These are phyloP conservation scores for Olyra latifolia DNA, from an alignment of 176 grass and related monocot genomes.

Conservation along the genomic window DNA sequence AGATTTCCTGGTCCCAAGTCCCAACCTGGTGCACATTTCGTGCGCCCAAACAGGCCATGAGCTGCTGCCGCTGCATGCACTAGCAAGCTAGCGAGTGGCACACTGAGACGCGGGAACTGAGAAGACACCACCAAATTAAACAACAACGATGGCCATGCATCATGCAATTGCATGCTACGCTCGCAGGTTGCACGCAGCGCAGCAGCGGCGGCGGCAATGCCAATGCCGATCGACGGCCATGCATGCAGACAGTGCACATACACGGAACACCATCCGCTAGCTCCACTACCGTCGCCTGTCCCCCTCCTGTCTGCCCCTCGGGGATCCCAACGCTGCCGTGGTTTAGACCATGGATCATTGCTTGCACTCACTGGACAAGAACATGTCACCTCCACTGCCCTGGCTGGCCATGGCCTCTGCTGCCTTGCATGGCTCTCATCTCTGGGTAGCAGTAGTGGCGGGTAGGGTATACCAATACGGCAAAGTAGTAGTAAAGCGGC, in stretches of 20 bases:
- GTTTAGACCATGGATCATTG: constrained; percentile 46
- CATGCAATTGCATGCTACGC: neutral
- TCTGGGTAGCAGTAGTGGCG: constrained; percentile 19
- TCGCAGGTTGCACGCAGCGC: constrained; percentile 1
- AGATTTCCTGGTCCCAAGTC: constrained; percentile 26
- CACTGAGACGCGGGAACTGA: neutral
- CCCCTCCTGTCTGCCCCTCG: constrained; percentile 52
- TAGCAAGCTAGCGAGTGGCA: constrained; percentile 23
- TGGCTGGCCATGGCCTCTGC: constrained; percentile 22
- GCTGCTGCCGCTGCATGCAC: neutral
- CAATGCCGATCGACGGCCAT: constrained; percentile 28
- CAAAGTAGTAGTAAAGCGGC: constrained; percentile 10
- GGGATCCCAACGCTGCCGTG: constrained; percentile 42
- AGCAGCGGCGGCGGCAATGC: constrained; percentile 20
- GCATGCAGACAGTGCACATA: neutral
- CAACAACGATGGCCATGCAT: constrained; percentile 21
- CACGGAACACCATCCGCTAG: neutral
- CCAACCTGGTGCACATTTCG: constrained; percentile 22
- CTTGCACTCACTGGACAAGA: constrained; percentile 52
- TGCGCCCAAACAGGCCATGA: neutral
- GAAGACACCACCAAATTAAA: constrained; percentile 38
- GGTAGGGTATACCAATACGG: constrained; percentile 33
- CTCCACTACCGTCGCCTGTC: constrained; percentile 48
- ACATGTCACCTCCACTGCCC: constrained; percentile 46
- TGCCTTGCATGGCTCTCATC: neutral